Evolutionary conservation across 495 filamentous ascomycete species (phyloP).

Genomic region (Aspergillus indologenus): DNA sequence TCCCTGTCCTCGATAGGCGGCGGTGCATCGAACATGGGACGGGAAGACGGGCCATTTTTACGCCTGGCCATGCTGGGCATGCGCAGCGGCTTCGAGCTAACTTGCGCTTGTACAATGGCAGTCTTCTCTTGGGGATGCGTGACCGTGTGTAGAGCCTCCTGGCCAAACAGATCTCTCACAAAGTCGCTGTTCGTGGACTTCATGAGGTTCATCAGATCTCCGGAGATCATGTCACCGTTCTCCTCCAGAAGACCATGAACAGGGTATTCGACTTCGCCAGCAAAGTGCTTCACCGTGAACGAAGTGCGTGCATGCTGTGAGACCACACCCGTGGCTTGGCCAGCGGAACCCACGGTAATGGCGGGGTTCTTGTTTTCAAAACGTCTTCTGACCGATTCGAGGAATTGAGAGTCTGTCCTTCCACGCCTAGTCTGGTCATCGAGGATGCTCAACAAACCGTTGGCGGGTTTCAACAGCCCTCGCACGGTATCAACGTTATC

Average conservation of each 20-base stretch:
- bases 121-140: slow-evolving; percentile 86
- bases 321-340: slow-evolving; percentile 77
- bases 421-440: slow-evolving; percentile 92
- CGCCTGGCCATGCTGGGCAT: slow-evolving; percentile 88
- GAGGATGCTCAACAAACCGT: slow-evolving; percentile 88
- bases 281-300: slow-evolving; percentile 92
- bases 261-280: slow-evolving; percentile 94
- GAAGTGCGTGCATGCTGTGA: slow-evolving; percentile 70
- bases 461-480: slow-evolving; percentile 84
- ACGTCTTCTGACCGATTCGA: slow-evolving; percentile 84
- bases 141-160: slow-evolving; percentile 85
- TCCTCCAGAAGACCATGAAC: slow-evolving; percentile 82
- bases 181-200: slow-evolving; percentile 83
- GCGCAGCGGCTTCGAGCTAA: slow-evolving; percentile 88
- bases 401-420: slow-evolving; percentile 80
- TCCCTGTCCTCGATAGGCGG: slow-evolving; percentile 47
- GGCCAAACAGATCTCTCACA: slow-evolving; percentile 83
- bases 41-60: slow-evolving; percentile 52
- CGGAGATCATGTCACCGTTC: slow-evolving; percentile 93
- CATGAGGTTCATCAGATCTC: slow-evolving; percentile 94
- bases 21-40: slow-evolving; percentile 32
- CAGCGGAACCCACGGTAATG: slow-evolving; percentile 68
- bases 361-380: slow-evolving; percentile 93
- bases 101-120: slow-evolving; percentile 92
- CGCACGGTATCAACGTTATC: slow-evolving; percentile 94